Conservation (phyloP, 306 rosid species). For the Cercis canadensis region DNA sequence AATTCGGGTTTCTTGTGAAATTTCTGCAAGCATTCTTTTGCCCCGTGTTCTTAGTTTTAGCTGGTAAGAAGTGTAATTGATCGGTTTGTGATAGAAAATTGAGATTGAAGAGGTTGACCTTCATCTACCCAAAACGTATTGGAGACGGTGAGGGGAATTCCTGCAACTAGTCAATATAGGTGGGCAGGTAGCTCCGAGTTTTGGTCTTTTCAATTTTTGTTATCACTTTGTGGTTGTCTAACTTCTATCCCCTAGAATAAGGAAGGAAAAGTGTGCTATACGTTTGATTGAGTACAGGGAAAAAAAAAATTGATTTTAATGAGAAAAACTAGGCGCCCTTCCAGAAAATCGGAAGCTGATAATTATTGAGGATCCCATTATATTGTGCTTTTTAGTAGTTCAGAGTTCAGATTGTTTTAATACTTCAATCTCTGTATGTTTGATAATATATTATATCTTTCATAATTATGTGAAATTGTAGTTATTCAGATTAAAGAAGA, state of each 20-base stretch:
- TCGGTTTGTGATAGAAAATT: background rate
- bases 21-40: background rate
- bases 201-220: background rate
- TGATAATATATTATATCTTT: background rate
- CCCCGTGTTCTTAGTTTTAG: background rate
- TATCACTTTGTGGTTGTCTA: too few relatives aligned
- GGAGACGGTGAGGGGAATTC: background rate
- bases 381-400: too few relatives aligned
- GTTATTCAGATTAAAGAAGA: constrained; percentile 2
- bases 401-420: too few relatives aligned
- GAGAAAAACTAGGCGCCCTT: background rate
- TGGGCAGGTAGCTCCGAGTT: background rate
- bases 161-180: background rate
- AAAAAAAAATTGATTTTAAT: background rate
- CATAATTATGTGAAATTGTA: background rate
- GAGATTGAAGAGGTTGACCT: constrained; percentile 32
- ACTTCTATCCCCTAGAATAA: too few relatives aligned
- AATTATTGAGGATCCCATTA: background rate
- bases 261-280: too few relatives aligned
- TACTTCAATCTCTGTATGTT: background rate
- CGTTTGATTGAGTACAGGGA: too few relatives aligned
- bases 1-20: background rate
- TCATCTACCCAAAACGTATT: background rate
- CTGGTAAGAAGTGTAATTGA: background rate
- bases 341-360: background rate